These are phyloP conservation scores for Coleophoma crateriformis DNA, from an alignment of 2,329 filamentous ascomycete genomes.

Conservation along the genomic window DNA sequence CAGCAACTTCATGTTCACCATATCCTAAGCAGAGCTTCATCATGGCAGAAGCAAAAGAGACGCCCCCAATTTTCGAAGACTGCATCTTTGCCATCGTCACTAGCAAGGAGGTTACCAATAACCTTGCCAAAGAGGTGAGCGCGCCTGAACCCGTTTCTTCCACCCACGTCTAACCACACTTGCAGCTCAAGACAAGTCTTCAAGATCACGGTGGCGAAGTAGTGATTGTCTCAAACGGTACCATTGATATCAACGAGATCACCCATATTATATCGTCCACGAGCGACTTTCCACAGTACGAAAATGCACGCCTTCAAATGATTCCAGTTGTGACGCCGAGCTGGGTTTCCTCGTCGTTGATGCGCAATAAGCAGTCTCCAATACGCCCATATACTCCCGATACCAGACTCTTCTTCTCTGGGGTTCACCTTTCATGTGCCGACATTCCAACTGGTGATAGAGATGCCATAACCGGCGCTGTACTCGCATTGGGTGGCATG, in stretches of 20 bases:
- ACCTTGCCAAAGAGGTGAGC: conserved; percentile 15
- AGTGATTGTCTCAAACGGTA: conserved; percentile 30
- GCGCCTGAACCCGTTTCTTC: too few species aligned
- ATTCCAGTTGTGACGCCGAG: conserved; percentile 77
- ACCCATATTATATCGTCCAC: conserved; percentile 69
- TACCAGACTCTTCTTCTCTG: conserved; percentile 82
- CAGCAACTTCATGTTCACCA: too few species aligned
- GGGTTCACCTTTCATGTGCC: conserved; percentile 75
- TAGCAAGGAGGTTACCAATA: conserved; percentile 14
- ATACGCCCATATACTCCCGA: conserved; percentile 86
- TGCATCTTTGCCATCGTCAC: conserved; percentile 21
- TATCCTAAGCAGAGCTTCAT: too few species aligned
- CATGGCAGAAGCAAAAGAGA: too few species aligned
- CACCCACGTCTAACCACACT: not conserved
- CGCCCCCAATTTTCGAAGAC: conserved; percentile 12
- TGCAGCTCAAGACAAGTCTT: conserved; percentile 9
- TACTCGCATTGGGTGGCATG: conserved; percentile 82
- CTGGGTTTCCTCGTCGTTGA: conserved; percentile 72
- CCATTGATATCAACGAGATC: conserved; percentile 35
- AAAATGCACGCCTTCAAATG: conserved; percentile 67
- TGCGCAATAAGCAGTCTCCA: conserved; percentile 65
- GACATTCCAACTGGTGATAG: conserved; percentile 82
- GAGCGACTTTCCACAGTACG: conserved; percentile 88
- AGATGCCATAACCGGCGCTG: conserved; percentile 86
- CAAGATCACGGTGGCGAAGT: conserved; percentile 30